Percentiles rank a stretch among this genome's conserved stretches.
These are phyloP conservation scores for Globisporangium lucens DNA, from an alignment of 352 stramenopile genomes.

Conservation along the genomic window DNA sequence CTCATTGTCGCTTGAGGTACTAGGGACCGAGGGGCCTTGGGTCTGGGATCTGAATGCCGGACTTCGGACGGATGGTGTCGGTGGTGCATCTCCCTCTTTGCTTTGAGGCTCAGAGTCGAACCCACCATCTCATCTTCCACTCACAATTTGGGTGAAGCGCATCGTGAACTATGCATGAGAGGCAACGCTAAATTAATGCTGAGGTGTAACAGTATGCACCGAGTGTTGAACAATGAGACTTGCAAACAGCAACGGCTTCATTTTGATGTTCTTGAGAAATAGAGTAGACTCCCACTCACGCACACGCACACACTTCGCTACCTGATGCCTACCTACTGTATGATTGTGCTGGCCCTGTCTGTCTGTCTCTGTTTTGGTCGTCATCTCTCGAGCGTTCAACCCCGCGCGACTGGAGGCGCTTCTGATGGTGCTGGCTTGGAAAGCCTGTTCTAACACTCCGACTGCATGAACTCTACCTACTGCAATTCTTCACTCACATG, in stretches of 20 bases:
- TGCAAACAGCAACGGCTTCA: not conserved
- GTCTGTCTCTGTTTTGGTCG: not conserved
- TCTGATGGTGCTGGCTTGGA: not conserved
- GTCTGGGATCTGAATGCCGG: too few relatives aligned
- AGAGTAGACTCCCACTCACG: not conserved
- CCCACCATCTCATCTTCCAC: not conserved
- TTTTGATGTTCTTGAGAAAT: not conserved
- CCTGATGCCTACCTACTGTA: not conserved
- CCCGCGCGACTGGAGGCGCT: not conserved
- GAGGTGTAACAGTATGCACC: too few relatives aligned
- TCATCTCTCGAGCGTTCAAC: not conserved
- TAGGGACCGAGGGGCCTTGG: too few relatives aligned
- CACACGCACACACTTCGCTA: not conserved
- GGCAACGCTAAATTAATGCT: too few relatives aligned
- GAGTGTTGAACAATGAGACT: not conserved
- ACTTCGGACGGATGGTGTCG: not conserved
- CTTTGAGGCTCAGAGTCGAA: not conserved
- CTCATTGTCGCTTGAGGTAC: too few relatives aligned
- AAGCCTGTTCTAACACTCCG: not conserved
- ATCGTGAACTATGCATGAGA: too few relatives aligned
- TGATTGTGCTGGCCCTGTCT: not conserved
- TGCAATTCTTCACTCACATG: slow-evolving; percentile 7
- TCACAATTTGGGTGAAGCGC: too few relatives aligned
- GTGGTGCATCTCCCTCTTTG: not conserved
- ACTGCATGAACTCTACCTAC: not conserved